A percentile compares a stretch with the other conserved stretches of the same genome.
These are phyloP conservation scores for Solanum corneliomulleri DNA, from an alignment of 257 asterid species.

Conservation along the genomic window DNA sequence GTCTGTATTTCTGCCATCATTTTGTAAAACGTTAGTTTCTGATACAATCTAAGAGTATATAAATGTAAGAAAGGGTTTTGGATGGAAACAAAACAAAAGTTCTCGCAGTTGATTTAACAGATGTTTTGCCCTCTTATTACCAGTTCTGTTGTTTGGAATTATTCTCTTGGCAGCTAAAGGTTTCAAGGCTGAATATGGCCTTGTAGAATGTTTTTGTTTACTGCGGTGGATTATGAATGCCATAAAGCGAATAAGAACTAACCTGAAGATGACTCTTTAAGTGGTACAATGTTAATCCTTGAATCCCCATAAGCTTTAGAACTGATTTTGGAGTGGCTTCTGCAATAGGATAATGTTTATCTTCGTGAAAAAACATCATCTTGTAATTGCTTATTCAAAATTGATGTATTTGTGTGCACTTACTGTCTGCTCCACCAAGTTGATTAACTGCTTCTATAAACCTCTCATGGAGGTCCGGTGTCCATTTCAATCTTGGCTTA, in stretches of 20 bases:
- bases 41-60: background rate
- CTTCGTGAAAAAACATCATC: slow-evolving; percentile 3
- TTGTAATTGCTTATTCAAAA: slow-evolving; percentile 3
- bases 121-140: background rate
- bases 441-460: slow-evolving; percentile 92
- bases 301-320: slow-evolving; percentile 90
- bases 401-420: slow-evolving; percentile 13
- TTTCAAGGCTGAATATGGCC: background rate
- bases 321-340: slow-evolving; percentile 99
- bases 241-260: background rate
- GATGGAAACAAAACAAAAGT: background rate
- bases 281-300: slow-evolving; percentile 85
- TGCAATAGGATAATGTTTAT: slow-evolving; percentile 27
- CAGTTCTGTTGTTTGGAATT: background rate
- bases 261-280: slow-evolving; percentile 97
- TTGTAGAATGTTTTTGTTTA: background rate
- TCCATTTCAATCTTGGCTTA: slow-evolving; percentile 95
- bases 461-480: slow-evolving; percentile 81
- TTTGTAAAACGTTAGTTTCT: slow-evolving; percentile 3
- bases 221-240: background rate
- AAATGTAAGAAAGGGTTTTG: background rate
- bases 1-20: slow-evolving; percentile 69
- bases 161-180: background rate
- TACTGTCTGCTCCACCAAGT: slow-evolving; percentile 99
- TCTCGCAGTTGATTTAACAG: background rate